Percentiles rank a stretch among this genome's conserved stretches.
Evolutionary conservation across 2,329 filamentous ascomycete species (phyloP).

Genomic region (Fusarium oxysporum): DNA sequence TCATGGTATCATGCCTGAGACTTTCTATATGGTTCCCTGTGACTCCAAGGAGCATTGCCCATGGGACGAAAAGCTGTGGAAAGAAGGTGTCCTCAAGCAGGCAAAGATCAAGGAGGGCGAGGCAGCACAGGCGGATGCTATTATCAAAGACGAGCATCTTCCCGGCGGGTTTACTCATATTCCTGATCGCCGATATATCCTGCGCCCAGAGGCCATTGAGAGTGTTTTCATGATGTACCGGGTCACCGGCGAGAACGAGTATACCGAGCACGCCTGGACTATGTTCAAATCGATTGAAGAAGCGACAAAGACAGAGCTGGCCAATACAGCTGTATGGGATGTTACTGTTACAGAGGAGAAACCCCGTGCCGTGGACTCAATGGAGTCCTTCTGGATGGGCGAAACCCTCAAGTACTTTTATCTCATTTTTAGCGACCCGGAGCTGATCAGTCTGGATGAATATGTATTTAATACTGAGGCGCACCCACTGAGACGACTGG

Average conservation of each 20-base stretch:
- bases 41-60: conserved; percentile 48
- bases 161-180: conserved; percentile 72
- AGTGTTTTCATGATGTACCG: conserved; percentile 66
- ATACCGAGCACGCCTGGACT: conserved; percentile 63
- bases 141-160: conserved; percentile 49
- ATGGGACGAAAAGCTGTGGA: conserved; percentile 54
- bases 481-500: conserved; percentile 36
- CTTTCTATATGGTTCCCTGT: conserved; percentile 58
- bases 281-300: conserved; percentile 63
- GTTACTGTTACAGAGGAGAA: conserved; percentile 47
- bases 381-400: conserved; percentile 61
- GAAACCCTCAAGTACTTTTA: conserved; percentile 49
- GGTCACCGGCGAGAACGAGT: conserved; percentile 59
- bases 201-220: conserved; percentile 65
- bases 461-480: conserved; percentile 46
- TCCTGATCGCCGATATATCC: conserved; percentile 62
- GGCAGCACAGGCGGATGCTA: conserved; percentile 36
- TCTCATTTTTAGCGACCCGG: conserved; percentile 53
- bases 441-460: conserved; percentile 52
- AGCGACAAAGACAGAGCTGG: conserved; percentile 59
- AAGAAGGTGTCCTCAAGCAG: conserved; percentile 46
- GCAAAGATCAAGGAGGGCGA: conserved; percentile 41
- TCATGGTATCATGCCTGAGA: conserved; percentile 65
- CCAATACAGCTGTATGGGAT: conserved; percentile 62
- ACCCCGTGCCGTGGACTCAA: conserved; percentile 64